phyloP scores from a whole-genome alignment of 2,329 filamentous ascomycete species.

The Microsporum ferrugineum region DNA sequence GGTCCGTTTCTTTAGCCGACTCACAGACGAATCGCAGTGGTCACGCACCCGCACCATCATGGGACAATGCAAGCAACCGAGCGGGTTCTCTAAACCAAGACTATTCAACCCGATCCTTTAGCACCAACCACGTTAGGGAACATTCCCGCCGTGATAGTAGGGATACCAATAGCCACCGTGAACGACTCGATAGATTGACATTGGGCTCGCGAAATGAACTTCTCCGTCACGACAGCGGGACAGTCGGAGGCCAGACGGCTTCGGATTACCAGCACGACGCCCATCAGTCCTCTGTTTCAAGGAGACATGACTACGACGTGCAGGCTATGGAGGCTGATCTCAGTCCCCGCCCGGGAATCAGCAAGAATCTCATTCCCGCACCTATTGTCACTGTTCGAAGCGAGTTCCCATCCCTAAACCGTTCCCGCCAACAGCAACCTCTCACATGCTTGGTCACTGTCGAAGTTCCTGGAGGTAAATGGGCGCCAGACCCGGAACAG shows the following conservation, averaged over 20 bases:
- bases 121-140: constrained; percentile 21
- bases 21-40: constrained; percentile 39
- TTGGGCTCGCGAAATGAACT: constrained; percentile 41
- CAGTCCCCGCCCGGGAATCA: constrained; percentile 52
- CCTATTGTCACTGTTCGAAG: constrained; percentile 90
- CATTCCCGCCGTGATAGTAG: constrained; percentile 31
- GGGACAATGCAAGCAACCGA: constrained; percentile 35
- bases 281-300: constrained; percentile 43
- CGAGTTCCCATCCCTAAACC: constrained; percentile 87
- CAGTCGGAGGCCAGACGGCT: constrained; percentile 61
- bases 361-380: constrained; percentile 77
- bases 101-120: constrained; percentile 14
- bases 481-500: constrained; percentile 76
- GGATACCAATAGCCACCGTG: constrained; percentile 31
- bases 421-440: constrained; percentile 87
- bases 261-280: constrained; percentile 58
- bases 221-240: constrained; percentile 65
- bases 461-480: constrained; percentile 85
- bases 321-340: constrained; percentile 89
- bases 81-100: constrained; percentile 26
- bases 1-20: constrained; percentile 63
- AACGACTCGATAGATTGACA: constrained; percentile 38
- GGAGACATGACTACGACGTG: constrained; percentile 87
- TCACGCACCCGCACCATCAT: constrained; percentile 51
- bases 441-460: constrained; percentile 89